Evolutionary conservation across 2,329 filamentous ascomycete species (phyloP).

Genomic region (Dothistroma septosporum): DNA sequence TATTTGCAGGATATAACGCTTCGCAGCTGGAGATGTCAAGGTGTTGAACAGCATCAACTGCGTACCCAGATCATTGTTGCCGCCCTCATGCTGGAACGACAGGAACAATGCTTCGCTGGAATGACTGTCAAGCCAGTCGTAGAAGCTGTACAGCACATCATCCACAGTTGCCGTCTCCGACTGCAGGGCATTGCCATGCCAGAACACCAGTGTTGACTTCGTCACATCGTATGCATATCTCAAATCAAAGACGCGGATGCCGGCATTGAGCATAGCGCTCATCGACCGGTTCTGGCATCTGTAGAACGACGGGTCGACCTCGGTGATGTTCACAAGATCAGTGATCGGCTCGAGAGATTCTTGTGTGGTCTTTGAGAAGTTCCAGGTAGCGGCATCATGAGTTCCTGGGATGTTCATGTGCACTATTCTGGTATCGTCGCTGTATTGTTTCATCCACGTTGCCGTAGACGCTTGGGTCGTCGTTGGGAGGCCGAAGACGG

Average conservation of each 20-base stretch:
- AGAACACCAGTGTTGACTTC: constrained; percentile 47
- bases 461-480: constrained; percentile 27
- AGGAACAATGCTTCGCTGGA: constrained; percentile 45
- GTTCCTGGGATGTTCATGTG: constrained; percentile 51
- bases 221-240: constrained; percentile 49
- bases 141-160: constrained; percentile 47
- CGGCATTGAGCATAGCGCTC: constrained; percentile 42
- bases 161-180: constrained; percentile 44
- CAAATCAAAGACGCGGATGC: constrained; percentile 50
- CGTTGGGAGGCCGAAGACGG: constrained; percentile 39
- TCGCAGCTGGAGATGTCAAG: constrained; percentile 40
- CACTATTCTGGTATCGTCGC: constrained; percentile 42
- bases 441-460: constrained; percentile 46
- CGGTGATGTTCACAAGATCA: constrained; percentile 36
- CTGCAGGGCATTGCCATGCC: constrained; percentile 45
- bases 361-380: constrained; percentile 46
- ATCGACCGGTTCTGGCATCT: constrained; percentile 44
- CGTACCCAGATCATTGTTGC: constrained; percentile 35
- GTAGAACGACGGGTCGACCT: constrained; percentile 36
- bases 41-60: constrained; percentile 39
- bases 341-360: constrained; percentile 40
- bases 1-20: constrained; percentile 40
- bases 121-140: constrained; percentile 48
- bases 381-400: constrained; percentile 52
- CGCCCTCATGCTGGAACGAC: constrained; percentile 47